A percentile compares a stretch with the other conserved stretches of the same genome.
These are phyloP conservation scores for Saccharomycopsis malanga DNA, from an alignment of 805 yeast species.

Conservation along the genomic window DNA sequence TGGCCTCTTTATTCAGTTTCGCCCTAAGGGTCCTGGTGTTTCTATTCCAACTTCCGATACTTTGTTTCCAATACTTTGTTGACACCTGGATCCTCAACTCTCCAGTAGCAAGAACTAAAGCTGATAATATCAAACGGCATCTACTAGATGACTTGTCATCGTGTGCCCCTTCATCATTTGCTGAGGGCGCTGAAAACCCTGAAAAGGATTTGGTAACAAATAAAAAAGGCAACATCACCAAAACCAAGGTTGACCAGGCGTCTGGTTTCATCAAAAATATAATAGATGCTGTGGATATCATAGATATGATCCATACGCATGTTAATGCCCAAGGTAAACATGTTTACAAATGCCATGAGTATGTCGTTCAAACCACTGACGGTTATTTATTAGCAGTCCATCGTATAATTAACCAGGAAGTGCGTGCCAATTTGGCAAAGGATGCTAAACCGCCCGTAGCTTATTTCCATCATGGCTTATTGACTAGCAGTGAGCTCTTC, in stretches of 20 bases:
- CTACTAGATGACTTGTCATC: slow-evolving; percentile 20
- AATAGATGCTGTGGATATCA: slow-evolving; percentile 31
- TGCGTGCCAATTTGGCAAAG: background rate
- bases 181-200: background rate
- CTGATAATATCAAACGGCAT: slow-evolving; percentile 26
- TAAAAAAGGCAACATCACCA: background rate
- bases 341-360: slow-evolving; percentile 56
- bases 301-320: slow-evolving; percentile 49
- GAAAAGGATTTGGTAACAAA: background rate
- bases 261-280: slow-evolving; percentile 17
- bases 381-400: slow-evolving; percentile 64
- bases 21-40: background rate
- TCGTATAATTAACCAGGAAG: slow-evolving; percentile 32
- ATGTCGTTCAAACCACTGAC: slow-evolving; percentile 60
- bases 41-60: slow-evolving; percentile 10
- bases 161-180: background rate
- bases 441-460: slow-evolving; percentile 36
- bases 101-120: slow-evolving; percentile 39
- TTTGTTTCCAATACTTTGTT: slow-evolving; percentile 8
- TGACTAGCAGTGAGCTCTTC: slow-evolving; percentile 64
- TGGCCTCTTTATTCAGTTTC: background rate
- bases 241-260: background rate
- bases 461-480: slow-evolving; percentile 75
- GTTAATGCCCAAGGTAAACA: slow-evolving; percentile 25
- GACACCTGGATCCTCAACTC: slow-evolving; percentile 33